These are phyloP conservation scores for Leonotis leonurus DNA, from an alignment of 257 asterid species.

Conservation along the genomic window DNA sequence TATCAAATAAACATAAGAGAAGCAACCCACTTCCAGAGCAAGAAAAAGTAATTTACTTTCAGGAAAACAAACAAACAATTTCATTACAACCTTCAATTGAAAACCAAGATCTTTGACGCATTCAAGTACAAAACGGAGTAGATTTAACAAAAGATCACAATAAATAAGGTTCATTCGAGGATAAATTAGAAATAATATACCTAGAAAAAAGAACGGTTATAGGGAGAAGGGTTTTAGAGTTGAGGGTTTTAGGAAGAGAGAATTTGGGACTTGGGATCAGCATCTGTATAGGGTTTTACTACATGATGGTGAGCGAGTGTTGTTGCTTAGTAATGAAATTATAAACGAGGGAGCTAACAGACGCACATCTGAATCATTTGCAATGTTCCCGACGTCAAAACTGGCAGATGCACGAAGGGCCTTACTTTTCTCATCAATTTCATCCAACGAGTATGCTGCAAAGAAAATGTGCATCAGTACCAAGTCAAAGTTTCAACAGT, in stretches of 20 bases:
- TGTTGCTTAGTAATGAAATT: no score
- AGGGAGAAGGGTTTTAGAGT: no score
- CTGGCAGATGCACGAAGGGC: constrained; percentile 47
- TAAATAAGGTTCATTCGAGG: not conserved
- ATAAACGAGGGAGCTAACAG: constrained; percentile 17
- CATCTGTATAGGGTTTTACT: no score
- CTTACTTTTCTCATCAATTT: constrained; percentile 59
- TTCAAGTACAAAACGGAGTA: not conserved
- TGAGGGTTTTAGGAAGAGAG: no score
- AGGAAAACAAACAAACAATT: not conserved
- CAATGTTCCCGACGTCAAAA: constrained; percentile 34
- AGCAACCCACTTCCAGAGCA: not conserved
- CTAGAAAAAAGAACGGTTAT: not conserved
- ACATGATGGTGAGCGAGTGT: no score
- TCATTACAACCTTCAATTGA: not conserved
- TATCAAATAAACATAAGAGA: not conserved
- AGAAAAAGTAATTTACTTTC: not conserved
- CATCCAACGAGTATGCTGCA: constrained; percentile 71
- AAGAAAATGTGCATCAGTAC: constrained; percentile 12
- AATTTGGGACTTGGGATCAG: no score
- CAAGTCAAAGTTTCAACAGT: not conserved
- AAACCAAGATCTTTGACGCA: not conserved
- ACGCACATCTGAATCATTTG: constrained; percentile 58
- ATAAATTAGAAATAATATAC: not conserved
- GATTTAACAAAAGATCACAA: not conserved